phyloP scores from a whole-genome alignment of 176 grass and related monocot genomes.

The Saccharum officinarum region DNA sequence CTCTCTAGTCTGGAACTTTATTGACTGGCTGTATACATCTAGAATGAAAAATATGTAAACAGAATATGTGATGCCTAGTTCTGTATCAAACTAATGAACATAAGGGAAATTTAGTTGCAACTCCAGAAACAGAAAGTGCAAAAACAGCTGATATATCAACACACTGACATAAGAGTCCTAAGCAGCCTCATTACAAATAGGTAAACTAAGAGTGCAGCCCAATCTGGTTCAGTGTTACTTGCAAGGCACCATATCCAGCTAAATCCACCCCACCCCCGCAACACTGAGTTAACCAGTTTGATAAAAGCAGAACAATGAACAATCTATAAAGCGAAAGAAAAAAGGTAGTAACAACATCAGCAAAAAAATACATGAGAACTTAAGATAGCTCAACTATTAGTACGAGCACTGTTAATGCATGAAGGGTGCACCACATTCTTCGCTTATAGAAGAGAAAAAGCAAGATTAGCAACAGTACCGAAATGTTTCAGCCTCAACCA shows the following conservation, averaged over 20 bases:
- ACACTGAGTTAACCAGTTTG: background rate
- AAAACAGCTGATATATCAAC: too few species aligned
- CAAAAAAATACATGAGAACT: background rate
- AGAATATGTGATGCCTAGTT: too few species aligned
- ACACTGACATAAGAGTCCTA: too few species aligned
- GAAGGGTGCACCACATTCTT: constrained; percentile 1
- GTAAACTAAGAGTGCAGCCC: background rate
- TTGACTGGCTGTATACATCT: too few species aligned
- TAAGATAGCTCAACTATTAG: constrained; percentile 4
- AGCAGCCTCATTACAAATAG: background rate
- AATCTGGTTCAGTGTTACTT: background rate
- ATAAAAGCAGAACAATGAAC: background rate
- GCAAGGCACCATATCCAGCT: background rate
- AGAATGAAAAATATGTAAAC: too few species aligned
- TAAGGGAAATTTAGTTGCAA: too few species aligned
- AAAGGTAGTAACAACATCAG: background rate
- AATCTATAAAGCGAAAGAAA: background rate
- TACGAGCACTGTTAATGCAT: background rate
- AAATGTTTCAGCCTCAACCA: background rate
- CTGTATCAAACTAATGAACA: too few species aligned
- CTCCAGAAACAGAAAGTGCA: too few species aligned
- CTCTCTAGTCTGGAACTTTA: too few species aligned
- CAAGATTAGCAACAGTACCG: background rate
- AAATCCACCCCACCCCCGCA: background rate
- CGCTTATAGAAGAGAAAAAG: background rate